Base-by-base conservation (phyloP, 2,329 filamentous ascomycete genomes). In the Parafenestella ontariensis region DNA sequence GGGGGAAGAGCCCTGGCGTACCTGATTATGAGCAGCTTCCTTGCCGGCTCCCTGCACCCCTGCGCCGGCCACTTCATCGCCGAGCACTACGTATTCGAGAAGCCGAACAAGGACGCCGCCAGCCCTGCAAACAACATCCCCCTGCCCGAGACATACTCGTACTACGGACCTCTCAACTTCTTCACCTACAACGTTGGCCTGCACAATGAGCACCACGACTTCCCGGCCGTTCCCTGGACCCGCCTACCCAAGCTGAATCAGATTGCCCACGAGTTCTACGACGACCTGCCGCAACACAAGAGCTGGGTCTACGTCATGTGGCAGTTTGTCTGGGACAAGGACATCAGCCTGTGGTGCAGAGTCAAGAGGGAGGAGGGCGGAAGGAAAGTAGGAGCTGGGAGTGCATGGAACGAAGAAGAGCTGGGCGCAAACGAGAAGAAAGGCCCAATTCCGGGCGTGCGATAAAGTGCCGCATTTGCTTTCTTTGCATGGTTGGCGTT, bases 121-220 rank as follows among this genome's bases (percentile, higher is more conserved):
- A 79, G 90, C 37, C 83, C 88, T 15, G 72, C 74, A 4, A 77
- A 75, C 59, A 70, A 70, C 49, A 70, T 76, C 15, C 77, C 78
- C 2, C 84, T 96, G 4, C 93, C 95, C 2, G 95, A 99, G 82
- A 99, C 95, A 1, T 99, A 92, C 80, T 94, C 89, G 43, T 99
- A 99, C 84, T 99, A 99, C 74, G 95, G 95, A 0, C 86, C 90
- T 0, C 84, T 98, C 62, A 99, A 99, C 79, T 78, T 92, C 68
- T 79, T 99, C 45, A 96, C 93, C 0, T 99, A 98, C 83, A 99
- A 99, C 68, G 95, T 99, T 41, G 95, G 95, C 48, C 81, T 97
- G 70, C 95, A 99, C 82, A 99, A 99, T 75, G 95, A 99, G 82
- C 95, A 99, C 78, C 95, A 99, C 76, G 95, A 99, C 77, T 99